Base-by-base conservation (phyloP, 2,329 filamentous ascomycete species). In the Arthrocladium fulminans region DNA sequence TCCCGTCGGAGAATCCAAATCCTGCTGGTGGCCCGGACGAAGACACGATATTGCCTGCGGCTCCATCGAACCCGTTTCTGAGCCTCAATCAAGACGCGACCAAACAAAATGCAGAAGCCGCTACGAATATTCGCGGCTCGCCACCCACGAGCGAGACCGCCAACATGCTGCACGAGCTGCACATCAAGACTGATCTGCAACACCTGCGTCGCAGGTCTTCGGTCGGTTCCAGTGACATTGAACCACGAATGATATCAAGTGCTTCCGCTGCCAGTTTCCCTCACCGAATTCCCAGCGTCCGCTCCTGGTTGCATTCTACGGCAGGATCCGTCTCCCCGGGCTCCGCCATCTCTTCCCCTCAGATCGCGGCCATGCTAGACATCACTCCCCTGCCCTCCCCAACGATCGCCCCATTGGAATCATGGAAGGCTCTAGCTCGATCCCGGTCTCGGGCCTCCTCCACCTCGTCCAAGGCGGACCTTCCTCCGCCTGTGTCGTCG, bases 381-480 rank as follows among this genome's bases (percentile, higher is more conserved):
- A 74, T 92, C 53, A 90, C 86, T 2, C 86, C 86, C 48, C 69
- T 92, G 27, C 86, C 86, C 2, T 90, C 86, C 19, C 86, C 86
- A 3, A 73, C 89, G 39, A 73, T 63, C 80, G 83, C 58, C 84
- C 82, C 1, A 78, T 81, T 10, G 80, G 81, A 22, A 80, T 81
- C 19, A 81, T 82, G 82, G 80, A 73, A 63, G 72, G 71, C 61
- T 65, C 80, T 48, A 64, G 65, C 47, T 53, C 59, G 41, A 65
- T 68, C 25, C 68, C 72, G 42, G 19, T 70, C 69, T 10, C 64
- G 69, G 13, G 67, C 65, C 2, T 66, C 69, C 0, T 71, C 69
- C 1, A 59, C 61, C 1, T 58, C 63, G 7, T 71, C 69, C 10
- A 68, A 60, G 41, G 63, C 42, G 10, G 53, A 54, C 22, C 47